phyloP scores from a whole-genome alignment of 495 filamentous ascomycete species.

The Clavariopsis aquatica region DNA sequence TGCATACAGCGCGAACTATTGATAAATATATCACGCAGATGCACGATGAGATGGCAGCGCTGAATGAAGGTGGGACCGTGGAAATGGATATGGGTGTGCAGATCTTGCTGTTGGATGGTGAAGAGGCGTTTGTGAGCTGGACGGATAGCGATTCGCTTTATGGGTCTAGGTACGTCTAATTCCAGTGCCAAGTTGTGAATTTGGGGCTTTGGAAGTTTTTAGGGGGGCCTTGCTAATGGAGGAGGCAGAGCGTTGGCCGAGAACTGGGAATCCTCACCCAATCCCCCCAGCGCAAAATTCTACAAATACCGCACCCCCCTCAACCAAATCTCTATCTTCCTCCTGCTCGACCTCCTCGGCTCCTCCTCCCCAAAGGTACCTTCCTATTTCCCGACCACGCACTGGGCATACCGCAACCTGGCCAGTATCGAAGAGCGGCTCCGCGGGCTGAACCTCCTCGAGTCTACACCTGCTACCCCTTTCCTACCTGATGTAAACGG shows the following conservation, averaged over 20 bases:
- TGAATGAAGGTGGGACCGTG: constrained; percentile 55
- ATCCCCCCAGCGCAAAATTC: constrained; percentile 57
- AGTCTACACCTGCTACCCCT: constrained; percentile 50
- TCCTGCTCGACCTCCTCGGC: constrained; percentile 91
- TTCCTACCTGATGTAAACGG: constrained; percentile 29
- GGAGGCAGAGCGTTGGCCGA: constrained; percentile 74
- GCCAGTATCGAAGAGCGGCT: constrained; percentile 69
- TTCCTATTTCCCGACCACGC: constrained; percentile 82
- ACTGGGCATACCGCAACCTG: constrained; percentile 85
- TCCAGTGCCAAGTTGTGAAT: too few relatives aligned
- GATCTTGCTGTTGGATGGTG: constrained; percentile 87
- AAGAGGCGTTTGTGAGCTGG: constrained; percentile 88
- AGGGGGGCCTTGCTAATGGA: too few relatives aligned
- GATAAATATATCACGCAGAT: constrained; percentile 67
- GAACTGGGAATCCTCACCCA: constrained; percentile 64
- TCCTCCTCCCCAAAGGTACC: constrained; percentile 66
- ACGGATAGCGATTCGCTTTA: constrained; percentile 79
- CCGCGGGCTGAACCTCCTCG: constrained; percentile 56
- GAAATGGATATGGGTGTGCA: constrained; percentile 73
- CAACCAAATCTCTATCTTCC: constrained; percentile 79
- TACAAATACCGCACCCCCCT: constrained; percentile 73
- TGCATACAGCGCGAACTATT: constrained; percentile 55
- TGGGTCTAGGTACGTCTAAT: constrained; percentile 63
- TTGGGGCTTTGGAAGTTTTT: too few relatives aligned
- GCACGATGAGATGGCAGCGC: constrained; percentile 69